Evolutionary conservation across 2,329 filamentous ascomycete species (phyloP).

Genomic region (Magnaporthiopsis incrustans): DNA sequence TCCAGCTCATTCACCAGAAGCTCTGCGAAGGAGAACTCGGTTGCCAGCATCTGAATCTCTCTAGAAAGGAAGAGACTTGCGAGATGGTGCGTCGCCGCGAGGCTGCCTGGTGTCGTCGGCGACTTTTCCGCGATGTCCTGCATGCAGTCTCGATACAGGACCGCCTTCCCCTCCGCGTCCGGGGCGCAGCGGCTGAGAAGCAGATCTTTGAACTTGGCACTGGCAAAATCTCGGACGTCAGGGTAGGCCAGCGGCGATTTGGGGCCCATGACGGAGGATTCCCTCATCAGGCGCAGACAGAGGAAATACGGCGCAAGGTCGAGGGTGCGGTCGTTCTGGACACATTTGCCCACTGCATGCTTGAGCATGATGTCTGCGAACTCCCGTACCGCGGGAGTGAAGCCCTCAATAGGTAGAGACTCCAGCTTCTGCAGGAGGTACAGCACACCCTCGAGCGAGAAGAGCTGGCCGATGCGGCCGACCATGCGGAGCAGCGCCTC

Average conservation of each 20-base stretch:
- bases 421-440: constrained; percentile 67
- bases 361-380: constrained; percentile 52
- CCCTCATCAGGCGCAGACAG: constrained; percentile 60
- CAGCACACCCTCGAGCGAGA: constrained; percentile 41
- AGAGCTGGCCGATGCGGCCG: constrained; percentile 37
- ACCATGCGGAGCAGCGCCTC: constrained; percentile 69
- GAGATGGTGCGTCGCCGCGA: constrained; percentile 52
- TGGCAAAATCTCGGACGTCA: constrained; percentile 57
- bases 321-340: constrained; percentile 16
- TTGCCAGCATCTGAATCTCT: constrained; percentile 50
- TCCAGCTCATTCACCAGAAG: constrained; percentile 60
- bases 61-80: constrained; percentile 15
- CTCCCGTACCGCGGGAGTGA: constrained; percentile 52
- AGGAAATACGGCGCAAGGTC: constrained; percentile 39
- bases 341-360: constrained; percentile 35
- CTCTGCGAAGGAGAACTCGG: constrained; percentile 52
- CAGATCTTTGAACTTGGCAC: constrained; percentile 52
- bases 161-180: constrained; percentile 44
- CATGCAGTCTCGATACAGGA: constrained; percentile 60
- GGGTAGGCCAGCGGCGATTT: constrained; percentile 48
- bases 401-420: constrained; percentile 52
- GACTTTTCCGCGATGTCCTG: constrained; percentile 58
- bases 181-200: constrained; percentile 42
- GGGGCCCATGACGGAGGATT: constrained; percentile 52
- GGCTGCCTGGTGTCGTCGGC: constrained; percentile 60